These are phyloP conservation scores for Starmerella roubikii DNA, from an alignment of 805 yeast species.

Conservation along the genomic window DNA sequence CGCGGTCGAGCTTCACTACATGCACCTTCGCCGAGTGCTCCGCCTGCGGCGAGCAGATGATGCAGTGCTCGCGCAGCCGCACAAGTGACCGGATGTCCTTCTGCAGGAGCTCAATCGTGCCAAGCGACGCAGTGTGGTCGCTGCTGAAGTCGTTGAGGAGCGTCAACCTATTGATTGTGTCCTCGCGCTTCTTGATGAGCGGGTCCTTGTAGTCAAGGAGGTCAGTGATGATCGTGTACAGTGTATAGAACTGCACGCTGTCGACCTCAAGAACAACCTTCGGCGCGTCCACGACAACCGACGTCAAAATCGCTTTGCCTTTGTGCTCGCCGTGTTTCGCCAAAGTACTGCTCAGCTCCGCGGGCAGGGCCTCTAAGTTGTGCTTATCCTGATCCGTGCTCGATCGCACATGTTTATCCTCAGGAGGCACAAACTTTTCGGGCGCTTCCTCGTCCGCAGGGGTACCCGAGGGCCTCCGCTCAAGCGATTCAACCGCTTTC, in stretches of 20 bases:
- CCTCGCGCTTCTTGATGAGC: constrained; percentile 39
- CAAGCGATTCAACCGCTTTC: constrained; percentile 3
- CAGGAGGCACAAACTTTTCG: background rate
- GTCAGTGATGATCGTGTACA: constrained; percentile 49
- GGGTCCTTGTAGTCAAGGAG: constrained; percentile 67
- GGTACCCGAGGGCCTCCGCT: constrained; percentile 8
- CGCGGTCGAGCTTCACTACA: constrained; percentile 23
- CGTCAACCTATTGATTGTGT: constrained; percentile 49
- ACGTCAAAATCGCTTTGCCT: constrained; percentile 6
- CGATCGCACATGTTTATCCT: background rate
- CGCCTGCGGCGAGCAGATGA: constrained; percentile 9
- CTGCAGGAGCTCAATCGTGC: constrained; percentile 38
- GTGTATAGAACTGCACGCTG: constrained; percentile 55
- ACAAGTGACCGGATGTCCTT: constrained; percentile 32
- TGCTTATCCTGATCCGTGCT: background rate
- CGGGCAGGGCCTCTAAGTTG: background rate
- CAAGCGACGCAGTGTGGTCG: constrained; percentile 38
- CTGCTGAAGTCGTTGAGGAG: constrained; percentile 53
- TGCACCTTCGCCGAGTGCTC: constrained; percentile 11
- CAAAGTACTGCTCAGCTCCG: constrained; percentile 1
- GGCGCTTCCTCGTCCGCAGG: constrained; percentile 4
- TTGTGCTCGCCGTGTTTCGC: constrained; percentile 6
- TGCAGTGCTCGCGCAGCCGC: constrained; percentile 34
- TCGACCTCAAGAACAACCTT: constrained; percentile 53
- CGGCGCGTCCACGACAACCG: constrained; percentile 46